Percentiles rank a stretch among this genome's conserved stretches.
phyloP scores from a whole-genome alignment of 495 filamentous ascomycete genomes.

The Aspergillus funiculosus region DNA sequence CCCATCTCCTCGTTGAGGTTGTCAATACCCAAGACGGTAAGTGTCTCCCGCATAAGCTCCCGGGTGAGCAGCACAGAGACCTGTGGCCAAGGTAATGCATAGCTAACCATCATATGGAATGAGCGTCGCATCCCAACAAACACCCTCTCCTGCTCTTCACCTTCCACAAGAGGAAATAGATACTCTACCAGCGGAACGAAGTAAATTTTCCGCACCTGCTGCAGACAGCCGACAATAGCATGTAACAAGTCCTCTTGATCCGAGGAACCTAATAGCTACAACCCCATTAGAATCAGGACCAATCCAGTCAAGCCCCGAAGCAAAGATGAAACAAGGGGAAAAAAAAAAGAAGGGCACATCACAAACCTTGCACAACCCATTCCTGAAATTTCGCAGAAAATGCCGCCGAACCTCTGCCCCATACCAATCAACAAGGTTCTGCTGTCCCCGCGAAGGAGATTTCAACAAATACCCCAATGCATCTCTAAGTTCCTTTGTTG shows the following conservation, averaged over 20 bases:
- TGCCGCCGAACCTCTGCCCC: conserved; percentile 48
- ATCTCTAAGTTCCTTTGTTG: conserved; percentile 30
- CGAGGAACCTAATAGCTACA: conserved; percentile 26
- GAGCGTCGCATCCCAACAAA: conserved; percentile 50
- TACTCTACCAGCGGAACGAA: conserved; percentile 40
- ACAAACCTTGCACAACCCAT: conserved; percentile 35
- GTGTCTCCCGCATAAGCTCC: conserved; percentile 49
- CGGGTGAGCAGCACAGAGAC: conserved; percentile 47
- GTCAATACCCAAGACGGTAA: conserved; percentile 53
- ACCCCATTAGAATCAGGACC: conserved; percentile 6
- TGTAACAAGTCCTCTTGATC: conserved; percentile 30
- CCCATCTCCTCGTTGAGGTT: conserved; percentile 23
- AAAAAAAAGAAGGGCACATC: background rate
- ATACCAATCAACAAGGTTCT: conserved; percentile 46
- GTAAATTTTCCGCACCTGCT: conserved; percentile 43
- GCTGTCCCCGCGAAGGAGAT: conserved; percentile 13
- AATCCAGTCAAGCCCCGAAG: background rate
- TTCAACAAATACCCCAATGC: conserved; percentile 40
- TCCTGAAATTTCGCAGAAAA: conserved; percentile 41
- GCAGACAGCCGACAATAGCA: conserved; percentile 37
- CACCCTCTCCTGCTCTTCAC: conserved; percentile 28
- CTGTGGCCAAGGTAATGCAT: conserved; percentile 50
- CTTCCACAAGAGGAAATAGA: conserved; percentile 31
- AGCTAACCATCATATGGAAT: conserved; percentile 60
- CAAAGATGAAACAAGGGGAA: background rate